Evolutionary conservation across 164 flowering plant species (phyloP), one percentile per base, ranked within the genome.

Genomic region (Platanus orientalis): DNA sequence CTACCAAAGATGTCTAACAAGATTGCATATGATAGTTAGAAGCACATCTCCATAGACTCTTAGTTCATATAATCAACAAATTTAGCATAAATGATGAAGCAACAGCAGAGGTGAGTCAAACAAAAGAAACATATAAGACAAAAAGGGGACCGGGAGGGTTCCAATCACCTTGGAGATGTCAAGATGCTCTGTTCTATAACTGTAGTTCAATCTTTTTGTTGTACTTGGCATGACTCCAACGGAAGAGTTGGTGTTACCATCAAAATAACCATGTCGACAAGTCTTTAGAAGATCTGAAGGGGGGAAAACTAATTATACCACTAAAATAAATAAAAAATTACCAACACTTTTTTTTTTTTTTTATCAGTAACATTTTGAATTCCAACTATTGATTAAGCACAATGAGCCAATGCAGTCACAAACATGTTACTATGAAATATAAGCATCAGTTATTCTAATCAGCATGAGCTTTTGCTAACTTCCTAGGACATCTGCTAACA

Each of bases 211-310:
- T 40, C 71, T 73, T 62, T 45, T 45, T 44, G 17, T 26, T 30
- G 73, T 23, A 47, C 56, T 34, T 39, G 63, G 20, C 40, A n/a
- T 4, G 30, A 66, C 27, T 53, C 67, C 68, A 51, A 14, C 29
- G 28, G 64, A 53, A 57, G 54, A 66, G 34, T 52, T 67, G 14
- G 54, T 71, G 32, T 59, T 75, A 58, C 64, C 69, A 62, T 72
- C 52, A 4, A 63, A 54, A 69, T 56, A 23, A 39, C 70, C 70
- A 59, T 47, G 71, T 48, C 34, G 60, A 53, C 52, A 61, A 48
- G 48, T 47, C 68, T 69, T 75, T 34, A 60, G 29, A 34, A 72
- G 54, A 72, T 69, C 84, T 79, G 73, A 17, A 24, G 61, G 30
- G 50, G 25, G n/a, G 61, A 32, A 28, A 65, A 39, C 52, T 47